A percentile compares a stretch with the other conserved stretches of the same genome.
Conservation (phyloP, 2,329 filamentous ascomycete species). For the Aphanocladium album region DNA sequence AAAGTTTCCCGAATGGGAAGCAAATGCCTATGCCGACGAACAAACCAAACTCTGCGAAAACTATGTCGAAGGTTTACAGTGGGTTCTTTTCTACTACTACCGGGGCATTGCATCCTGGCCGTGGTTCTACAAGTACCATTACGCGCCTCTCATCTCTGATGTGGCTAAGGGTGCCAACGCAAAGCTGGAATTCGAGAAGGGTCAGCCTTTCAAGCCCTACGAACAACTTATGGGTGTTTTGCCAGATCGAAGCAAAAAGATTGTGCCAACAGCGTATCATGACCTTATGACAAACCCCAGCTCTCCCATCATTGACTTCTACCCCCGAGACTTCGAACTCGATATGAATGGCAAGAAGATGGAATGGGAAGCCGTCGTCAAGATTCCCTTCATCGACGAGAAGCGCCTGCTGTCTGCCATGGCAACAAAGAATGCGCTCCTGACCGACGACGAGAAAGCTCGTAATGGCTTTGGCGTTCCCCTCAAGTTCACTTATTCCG, state of each 20-base stretch:
- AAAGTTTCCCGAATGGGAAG: constrained; percentile 83
- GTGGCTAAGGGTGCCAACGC: constrained; percentile 83
- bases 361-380: constrained; percentile 99
- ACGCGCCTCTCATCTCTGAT: constrained; percentile 96
- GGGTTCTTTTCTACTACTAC: constrained; percentile 98
- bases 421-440: constrained; percentile 71
- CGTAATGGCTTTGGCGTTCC: constrained; percentile 90
- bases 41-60: constrained; percentile 83
- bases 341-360: constrained; percentile 99
- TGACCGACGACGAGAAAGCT: constrained; percentile 72
- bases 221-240: constrained; percentile 98
- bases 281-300: constrained; percentile 85
- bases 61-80: constrained; percentile 95
- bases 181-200: constrained; percentile 86
- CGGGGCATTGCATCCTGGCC: constrained; percentile 96
- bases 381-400: constrained; percentile 98
- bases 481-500: constrained; percentile 85
- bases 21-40: constrained; percentile 69
- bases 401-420: constrained; percentile 79
- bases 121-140: constrained; percentile 97
- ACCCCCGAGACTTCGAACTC: constrained; percentile 91
- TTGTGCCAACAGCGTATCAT: constrained; percentile 83
- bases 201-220: constrained; percentile 90
- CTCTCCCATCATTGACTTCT: constrained; percentile 96
- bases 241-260: constrained; percentile 94